Base-by-base conservation (phyloP, 306 rosid genomes). In the Trifolium pratense region DNA sequence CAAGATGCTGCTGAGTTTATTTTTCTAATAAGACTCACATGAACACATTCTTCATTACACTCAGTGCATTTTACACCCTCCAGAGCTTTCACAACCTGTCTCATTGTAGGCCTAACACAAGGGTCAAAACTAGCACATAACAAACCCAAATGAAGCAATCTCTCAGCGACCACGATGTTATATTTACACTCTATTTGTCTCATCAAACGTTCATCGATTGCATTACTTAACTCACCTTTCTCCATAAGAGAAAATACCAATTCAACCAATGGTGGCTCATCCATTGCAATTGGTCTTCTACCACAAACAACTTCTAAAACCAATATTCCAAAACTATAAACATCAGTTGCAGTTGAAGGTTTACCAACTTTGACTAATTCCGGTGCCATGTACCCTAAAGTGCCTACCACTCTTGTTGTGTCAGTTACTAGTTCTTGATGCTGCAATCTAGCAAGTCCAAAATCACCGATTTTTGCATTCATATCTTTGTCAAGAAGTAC, bases 381-480 rank as follows among this genome's bases (percentile, higher is more conserved):
- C 0, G 96, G 97, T 2, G 91, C 92, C 87, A 91, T 71, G 68
- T 89, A 91, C 37, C 95, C 93, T 5, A 83, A 64, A 1, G 92
- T 91, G 45, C 97, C 97, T 72, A 89, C 83, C 9, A 91, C 87
- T 71, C 64, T 73, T 11, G 90, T 87, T 23, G 85, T 86, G 58
- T 76, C 82, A 13, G 77, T 82, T 66, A 72, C 58, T 12, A 62
- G 75, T 17, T 76, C 88, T 10, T 86, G 84, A 23, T 75, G 74
- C 21, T 84, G 91, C 80, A 91, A 71, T 56, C 86, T 79, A 13
- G 95, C 97, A 66, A 89, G 80, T 21, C 92, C 90, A 16, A 89
- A 91, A 77, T 89, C 96, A 48, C 90, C 92, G 12, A 89, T 73
- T 57, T 90, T 83, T 1, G 89, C 92, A 70, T 87, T 89, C 91